These are phyloP conservation scores for Mortierella sp. DNA, from an alignment of 371 early-diverging fungal species.

Conservation along the genomic window DNA sequence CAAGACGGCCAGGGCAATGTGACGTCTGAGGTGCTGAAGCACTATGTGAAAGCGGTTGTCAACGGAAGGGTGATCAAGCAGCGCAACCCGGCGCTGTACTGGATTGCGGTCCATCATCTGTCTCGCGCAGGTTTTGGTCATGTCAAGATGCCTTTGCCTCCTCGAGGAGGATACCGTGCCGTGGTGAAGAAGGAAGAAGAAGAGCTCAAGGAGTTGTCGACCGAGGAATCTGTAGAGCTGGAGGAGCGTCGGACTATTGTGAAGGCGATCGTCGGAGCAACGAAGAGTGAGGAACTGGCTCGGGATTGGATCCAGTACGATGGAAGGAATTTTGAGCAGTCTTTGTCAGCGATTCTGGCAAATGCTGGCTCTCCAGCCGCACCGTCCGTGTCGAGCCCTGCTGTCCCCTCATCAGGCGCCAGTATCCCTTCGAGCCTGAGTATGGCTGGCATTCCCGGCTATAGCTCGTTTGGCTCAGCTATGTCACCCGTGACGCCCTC, in stretches of 20 bases:
- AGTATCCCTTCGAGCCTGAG: not conserved
- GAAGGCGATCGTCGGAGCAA: slow-evolving; percentile 30
- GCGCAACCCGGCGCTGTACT: slow-evolving; percentile 55
- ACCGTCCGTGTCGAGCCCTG: not conserved
- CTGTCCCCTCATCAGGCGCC: not conserved
- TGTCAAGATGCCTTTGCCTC: slow-evolving; percentile 29
- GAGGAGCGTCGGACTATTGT: slow-evolving; percentile 44
- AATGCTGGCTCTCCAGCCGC: not conserved
- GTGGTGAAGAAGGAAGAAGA: not conserved
- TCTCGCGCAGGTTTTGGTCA: slow-evolving; percentile 39
- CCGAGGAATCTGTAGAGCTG: slow-evolving; percentile 11
- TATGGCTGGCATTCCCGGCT: not conserved
- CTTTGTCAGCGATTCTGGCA: not conserved
- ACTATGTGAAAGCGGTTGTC: slow-evolving; percentile 52
- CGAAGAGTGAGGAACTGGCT: slow-evolving; percentile 45
- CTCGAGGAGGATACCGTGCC: slow-evolving; percentile 15
- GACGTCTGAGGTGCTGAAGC: slow-evolving; percentile 39
- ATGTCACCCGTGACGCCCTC: not conserved
- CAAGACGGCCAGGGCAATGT: slow-evolving; percentile 28
- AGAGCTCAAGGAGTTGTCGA: slow-evolving; percentile 3
- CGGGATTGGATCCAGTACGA: slow-evolving; percentile 57
- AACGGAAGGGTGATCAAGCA: slow-evolving; percentile 55
- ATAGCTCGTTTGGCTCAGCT: not conserved
- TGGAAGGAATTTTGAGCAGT: slow-evolving; percentile 37
- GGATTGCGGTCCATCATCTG: slow-evolving; percentile 59